Percentiles rank a stretch among this genome's conserved stretches.
Conservation (phyloP, 331 rosid species). For the Rhamnella rubrinervis region DNA sequence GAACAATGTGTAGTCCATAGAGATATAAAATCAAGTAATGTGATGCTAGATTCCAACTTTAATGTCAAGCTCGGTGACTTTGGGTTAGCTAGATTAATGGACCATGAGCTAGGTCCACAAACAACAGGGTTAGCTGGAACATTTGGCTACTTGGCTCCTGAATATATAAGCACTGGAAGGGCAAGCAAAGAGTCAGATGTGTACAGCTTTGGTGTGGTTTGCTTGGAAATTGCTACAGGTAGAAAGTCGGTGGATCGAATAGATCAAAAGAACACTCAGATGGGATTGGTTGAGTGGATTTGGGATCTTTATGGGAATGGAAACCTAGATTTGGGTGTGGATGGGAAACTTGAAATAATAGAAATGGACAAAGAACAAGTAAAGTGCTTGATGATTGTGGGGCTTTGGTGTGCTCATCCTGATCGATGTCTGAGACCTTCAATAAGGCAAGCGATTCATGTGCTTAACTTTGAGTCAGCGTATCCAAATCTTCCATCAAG, state of each 20-base stretch:
- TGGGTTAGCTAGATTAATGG: not conserved
- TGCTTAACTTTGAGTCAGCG: not conserved
- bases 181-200: not conserved
- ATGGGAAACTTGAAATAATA: not conserved
- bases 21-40: not conserved
- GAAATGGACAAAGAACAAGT: not conserved
- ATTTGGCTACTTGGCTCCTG: not conserved
- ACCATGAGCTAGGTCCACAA: not conserved
- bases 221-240: not conserved
- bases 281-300: not conserved
- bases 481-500: not conserved
- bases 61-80: not conserved
- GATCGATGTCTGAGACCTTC: not conserved
- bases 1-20: not conserved
- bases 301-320: conserved; percentile 2
- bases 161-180: not conserved
- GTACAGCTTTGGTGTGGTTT: not conserved
- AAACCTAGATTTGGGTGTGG: not conserved
- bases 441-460: not conserved
- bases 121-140: not conserved
- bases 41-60: not conserved
- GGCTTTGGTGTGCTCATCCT: conserved; percentile 3
- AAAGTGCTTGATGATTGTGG: not conserved
- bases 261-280: not conserved
- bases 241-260: not conserved